Evolutionary conservation across 257 asterid genomes (phyloP), one percentile per base, ranked within the genome.

Genomic region (Rauvolfia tetraphylla): DNA sequence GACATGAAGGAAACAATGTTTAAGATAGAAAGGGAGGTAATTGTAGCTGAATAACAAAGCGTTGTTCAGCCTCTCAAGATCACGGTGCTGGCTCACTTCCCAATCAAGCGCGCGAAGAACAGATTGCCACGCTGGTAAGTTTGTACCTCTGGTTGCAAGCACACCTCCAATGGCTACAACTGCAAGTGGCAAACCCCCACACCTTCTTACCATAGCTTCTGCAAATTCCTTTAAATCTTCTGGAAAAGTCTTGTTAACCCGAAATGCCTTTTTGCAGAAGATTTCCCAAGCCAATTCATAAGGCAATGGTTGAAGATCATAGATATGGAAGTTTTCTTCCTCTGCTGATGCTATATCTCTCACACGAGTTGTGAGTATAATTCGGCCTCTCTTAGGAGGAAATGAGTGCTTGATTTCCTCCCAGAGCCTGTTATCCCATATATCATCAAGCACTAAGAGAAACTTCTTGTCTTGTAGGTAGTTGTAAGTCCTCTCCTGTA

Each of bases 1-100:
- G 53, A 76, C 46, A 54, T 76, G 68, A 38, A 76, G 74, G 68
- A 76, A 76, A 53, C 79, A 66, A 48, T 66, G 73, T 25, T 76
- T 67, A 31, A 76, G 79, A 33, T 76, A 68, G 74, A 10, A 66
- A 34, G 74, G 79, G 17, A 76, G 68, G 58, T 76, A 56, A 66
- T 41, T 76, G 29, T 66, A 76, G 46, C 79, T 67, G 57, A 73
- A 73, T 29, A 73, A 73, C 4, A 73, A 41, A 7, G 77, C 69
- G 58, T 39, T 58, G 34, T 73, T 57, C 65, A 74, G 9, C 57
- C 70, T 57, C 77, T 74, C 70, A 18, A 58, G 66, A 59, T 74
- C 79, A 0, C 58, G 69, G 42, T 58, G 77, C 8, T 74, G 77
- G 42, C 68, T 57, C 49, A 74, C 25, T 74, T 74, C 77, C 56